Conservation (phyloP, 768 basidiomycete species). For the Hortiboletus campestris region DNA sequence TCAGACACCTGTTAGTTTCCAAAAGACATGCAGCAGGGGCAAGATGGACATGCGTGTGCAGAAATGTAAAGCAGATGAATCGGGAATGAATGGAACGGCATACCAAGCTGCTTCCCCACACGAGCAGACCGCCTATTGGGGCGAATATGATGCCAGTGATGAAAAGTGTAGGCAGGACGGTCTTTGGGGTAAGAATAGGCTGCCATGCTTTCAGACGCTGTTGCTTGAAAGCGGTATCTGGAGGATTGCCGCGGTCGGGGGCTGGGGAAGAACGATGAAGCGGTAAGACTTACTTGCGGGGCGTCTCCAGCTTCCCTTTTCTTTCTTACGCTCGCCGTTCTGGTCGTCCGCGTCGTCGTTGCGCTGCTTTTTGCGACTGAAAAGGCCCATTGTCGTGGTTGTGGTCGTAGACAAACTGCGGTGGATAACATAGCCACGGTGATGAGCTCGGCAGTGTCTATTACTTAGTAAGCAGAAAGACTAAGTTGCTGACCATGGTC, state of each 20-base stretch:
- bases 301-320: conserved; percentile 78
- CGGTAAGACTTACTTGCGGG: conserved; percentile 68
- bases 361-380: conserved; percentile 50
- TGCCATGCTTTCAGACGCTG: conserved; percentile 99
- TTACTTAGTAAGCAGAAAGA: conserved; percentile 17
- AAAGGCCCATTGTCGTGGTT: conserved; percentile 48
- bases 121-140: conserved; percentile 90
- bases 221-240: conserved; percentile 98
- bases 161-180: conserved; percentile 94
- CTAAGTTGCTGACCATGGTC: conserved; percentile 43
- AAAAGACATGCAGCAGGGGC: background rate
- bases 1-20: conserved; percentile 67
- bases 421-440: conserved; percentile 12
- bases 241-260: conserved; percentile 14
- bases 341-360: conserved; percentile 38
- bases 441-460: background rate
- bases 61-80: conserved; percentile 15
- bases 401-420: conserved; percentile 10
- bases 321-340: conserved; percentile 60
- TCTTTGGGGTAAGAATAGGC: conserved; percentile 97
- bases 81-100: conserved; percentile 28
- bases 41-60: background rate
- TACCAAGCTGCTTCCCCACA: conserved; percentile 82
- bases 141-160: conserved; percentile 94
- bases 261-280: conserved; percentile 2